Conservation (phyloP, 331 rosid genomes). For the Stylosanthes scabra region DNA sequence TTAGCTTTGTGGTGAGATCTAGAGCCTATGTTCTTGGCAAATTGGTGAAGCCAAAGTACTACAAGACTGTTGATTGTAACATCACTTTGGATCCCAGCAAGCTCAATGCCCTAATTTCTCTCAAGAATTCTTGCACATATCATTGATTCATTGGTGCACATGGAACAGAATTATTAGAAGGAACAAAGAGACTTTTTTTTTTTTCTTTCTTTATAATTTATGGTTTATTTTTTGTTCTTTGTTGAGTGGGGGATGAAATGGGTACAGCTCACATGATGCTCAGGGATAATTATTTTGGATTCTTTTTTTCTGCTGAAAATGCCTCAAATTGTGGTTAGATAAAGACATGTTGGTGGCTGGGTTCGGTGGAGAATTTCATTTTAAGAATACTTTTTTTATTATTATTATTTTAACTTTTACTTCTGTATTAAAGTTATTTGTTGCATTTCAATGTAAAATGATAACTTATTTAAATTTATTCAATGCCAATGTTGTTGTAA, state of each 20-base stretch:
- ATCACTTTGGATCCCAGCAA: slow-evolving; percentile 71
- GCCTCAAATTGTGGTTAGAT: slow-evolving; percentile 26
- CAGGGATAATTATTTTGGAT: slow-evolving; percentile 34
- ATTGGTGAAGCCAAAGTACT: slow-evolving; percentile 85
- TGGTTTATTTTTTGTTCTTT: slow-evolving; percentile 25
- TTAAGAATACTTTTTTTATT: not conserved
- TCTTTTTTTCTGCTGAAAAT: slow-evolving; percentile 32
- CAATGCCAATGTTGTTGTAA: slow-evolving; percentile 18
- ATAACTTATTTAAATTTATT: slow-evolving; percentile 35
- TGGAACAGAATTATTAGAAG: not conserved
- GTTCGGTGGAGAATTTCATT: slow-evolving; percentile 29
- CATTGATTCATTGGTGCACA: slow-evolving; percentile 41
- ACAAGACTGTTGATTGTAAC: slow-evolving; percentile 61
- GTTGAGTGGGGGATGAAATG: slow-evolving; percentile 12
- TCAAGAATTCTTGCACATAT: slow-evolving; percentile 68
- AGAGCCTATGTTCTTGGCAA: slow-evolving; percentile 87
- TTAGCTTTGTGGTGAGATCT: slow-evolving; percentile 64
- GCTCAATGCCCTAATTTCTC: slow-evolving; percentile 57
- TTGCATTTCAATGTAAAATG: slow-evolving; percentile 30
- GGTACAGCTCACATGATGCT: slow-evolving; percentile 44
- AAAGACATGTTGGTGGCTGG: slow-evolving; percentile 21
- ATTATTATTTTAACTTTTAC: not conserved
- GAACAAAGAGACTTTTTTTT: too few species aligned
- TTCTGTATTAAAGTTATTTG: not conserved
- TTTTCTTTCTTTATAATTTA: not conserved